Evolutionary conservation across 2,329 filamentous ascomycete genomes (phyloP).

Genomic region (Rhynchosporium graminicola): DNA sequence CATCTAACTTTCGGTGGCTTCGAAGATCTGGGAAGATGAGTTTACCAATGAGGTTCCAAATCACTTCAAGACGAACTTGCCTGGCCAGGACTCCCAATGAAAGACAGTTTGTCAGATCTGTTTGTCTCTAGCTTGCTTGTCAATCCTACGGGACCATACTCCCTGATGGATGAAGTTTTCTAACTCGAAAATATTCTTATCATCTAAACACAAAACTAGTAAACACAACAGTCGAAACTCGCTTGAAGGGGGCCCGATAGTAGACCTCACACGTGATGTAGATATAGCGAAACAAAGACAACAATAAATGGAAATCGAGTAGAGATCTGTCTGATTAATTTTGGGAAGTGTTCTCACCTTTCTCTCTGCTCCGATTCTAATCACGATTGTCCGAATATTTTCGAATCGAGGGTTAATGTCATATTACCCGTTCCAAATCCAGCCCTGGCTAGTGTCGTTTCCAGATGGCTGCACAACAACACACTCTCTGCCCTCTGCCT

Average conservation of each 20-base stretch:
- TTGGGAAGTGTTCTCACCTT: background rate
- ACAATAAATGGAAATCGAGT: background rate
- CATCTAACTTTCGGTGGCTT: too few relatives aligned
- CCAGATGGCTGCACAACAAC: constrained; percentile 31
- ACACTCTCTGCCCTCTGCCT: constrained; percentile 25
- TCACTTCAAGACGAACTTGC: too few relatives aligned
- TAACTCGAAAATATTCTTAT: too few relatives aligned
- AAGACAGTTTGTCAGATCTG: too few relatives aligned
- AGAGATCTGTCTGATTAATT: background rate
- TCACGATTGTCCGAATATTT: constrained; percentile 1
- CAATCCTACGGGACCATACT: too few relatives aligned
- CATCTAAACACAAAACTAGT: background rate
- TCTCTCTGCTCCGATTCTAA: background rate
- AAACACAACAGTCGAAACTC: constrained; percentile 15
- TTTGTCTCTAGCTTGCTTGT: too few relatives aligned
- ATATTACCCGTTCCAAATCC: constrained; percentile 29
- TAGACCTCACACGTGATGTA: constrained; percentile 20
- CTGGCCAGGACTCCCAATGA: too few relatives aligned
- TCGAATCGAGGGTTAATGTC: constrained; percentile 16
- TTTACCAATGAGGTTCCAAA: too few relatives aligned
- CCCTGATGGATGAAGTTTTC: too few relatives aligned
- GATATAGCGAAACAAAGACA: background rate
- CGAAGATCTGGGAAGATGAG: too few relatives aligned
- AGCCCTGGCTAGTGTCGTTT: constrained; percentile 22
- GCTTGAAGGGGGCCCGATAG: constrained; percentile 4